phyloP scores from a whole-genome alignment of 2,329 filamentous ascomycete genomes.

The Calonectria pauciramosa region DNA sequence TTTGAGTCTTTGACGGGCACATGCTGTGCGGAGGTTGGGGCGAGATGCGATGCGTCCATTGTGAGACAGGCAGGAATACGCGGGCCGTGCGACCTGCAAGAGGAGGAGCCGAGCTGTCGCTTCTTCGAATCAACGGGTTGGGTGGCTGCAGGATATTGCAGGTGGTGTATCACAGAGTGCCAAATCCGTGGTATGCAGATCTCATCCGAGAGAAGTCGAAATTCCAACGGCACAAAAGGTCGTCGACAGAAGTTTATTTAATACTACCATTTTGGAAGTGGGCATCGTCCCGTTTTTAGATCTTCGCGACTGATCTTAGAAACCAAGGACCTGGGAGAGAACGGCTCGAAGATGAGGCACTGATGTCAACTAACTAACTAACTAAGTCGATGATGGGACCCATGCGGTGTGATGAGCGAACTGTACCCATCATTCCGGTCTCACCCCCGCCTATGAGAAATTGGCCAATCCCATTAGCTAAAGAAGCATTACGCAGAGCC shows the following conservation, averaged over 20 bases:
- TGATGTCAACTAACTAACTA: neutral
- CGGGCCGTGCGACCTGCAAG: constrained; percentile 5
- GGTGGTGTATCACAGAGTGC: neutral
- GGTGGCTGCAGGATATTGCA: constrained; percentile 18
- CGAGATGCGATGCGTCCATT: constrained; percentile 44
- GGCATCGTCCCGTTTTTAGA: constrained; percentile 21
- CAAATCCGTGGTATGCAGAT: neutral
- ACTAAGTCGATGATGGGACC: constrained; percentile 11
- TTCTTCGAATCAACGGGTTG: constrained; percentile 11
- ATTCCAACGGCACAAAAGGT: neutral
- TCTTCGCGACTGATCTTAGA: constrained; percentile 29
- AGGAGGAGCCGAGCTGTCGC: neutral
- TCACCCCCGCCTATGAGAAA: constrained; percentile 27
- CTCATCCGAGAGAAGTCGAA: neutral
- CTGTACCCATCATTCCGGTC: constrained; percentile 30
- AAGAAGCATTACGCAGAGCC: constrained; percentile 15
- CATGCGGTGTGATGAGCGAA: constrained; percentile 27
- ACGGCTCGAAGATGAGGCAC: neutral
- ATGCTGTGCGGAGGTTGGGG: constrained; percentile 33
- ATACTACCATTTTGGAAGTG: neutral
- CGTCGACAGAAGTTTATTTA: neutral
- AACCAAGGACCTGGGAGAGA: constrained; percentile 12
- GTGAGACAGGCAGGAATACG: constrained; percentile 21
- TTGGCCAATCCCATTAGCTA: constrained; percentile 25
- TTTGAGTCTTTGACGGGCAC: constrained; percentile 29